A percentile compares a stretch with the other conserved stretches of the same genome.
Conservation (phyloP, 1,284 basidiomycete species). For the Phaffia rhodozyma region DNA sequence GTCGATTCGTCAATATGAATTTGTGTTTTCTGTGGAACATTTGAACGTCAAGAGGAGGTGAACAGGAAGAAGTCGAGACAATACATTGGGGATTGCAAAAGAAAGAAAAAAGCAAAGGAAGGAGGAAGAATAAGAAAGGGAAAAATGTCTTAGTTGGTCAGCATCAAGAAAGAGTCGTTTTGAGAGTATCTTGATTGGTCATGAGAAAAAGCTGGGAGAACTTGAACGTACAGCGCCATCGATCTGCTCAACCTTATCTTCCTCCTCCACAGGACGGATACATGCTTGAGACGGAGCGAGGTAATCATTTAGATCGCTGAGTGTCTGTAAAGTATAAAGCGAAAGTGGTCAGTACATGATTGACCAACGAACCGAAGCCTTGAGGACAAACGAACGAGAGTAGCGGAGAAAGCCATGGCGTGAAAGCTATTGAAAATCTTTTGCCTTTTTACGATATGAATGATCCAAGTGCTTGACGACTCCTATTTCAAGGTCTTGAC, state of each 20-base stretch:
- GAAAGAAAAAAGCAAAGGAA: not conserved
- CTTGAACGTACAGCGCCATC: slow-evolving; percentile 18
- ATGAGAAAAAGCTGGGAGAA: not conserved
- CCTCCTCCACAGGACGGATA: slow-evolving; percentile 71
- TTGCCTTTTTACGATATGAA: not conserved
- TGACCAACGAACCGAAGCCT: not conserved
- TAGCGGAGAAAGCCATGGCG: slow-evolving; percentile 78
- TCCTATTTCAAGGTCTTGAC: not conserved
- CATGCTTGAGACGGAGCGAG: slow-evolving; percentile 94
- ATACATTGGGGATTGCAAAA: not conserved
- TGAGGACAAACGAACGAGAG: slow-evolving; percentile 48
- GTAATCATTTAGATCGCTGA: slow-evolving; percentile 96
- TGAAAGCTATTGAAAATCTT: not conserved
- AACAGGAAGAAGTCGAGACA: not conserved
- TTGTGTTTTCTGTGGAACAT: slow-evolving; percentile 49
- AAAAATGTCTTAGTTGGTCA: not conserved
- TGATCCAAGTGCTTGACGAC: not conserved
- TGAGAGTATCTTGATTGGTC: no score
- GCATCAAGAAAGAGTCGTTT: not conserved
- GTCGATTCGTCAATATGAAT: slow-evolving; percentile 65
- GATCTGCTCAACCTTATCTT: slow-evolving; percentile 19
- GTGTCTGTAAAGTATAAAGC: slow-evolving; percentile 43
- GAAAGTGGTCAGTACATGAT: not conserved
- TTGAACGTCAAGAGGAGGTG: not conserved
- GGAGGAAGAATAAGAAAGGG: slow-evolving; percentile 13